These are phyloP conservation scores for Protomyces inundatus DNA, from an alignment of 1,139 yeast species.

Conservation along the genomic window DNA sequence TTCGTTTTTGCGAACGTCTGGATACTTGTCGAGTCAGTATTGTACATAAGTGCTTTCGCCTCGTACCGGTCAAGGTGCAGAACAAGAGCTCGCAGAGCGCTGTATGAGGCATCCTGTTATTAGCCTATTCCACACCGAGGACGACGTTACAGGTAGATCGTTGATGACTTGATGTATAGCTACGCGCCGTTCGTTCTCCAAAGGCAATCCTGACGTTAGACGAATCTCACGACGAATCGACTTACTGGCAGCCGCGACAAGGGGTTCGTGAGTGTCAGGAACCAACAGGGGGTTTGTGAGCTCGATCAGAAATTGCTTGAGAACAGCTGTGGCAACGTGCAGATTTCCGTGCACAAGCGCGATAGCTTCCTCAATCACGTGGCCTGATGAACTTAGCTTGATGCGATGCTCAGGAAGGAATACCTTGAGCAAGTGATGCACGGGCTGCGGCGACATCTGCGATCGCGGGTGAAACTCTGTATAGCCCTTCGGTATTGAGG, in stretches of 20 bases:
- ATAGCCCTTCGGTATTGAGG: too few species aligned
- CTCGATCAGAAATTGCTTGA: neutral
- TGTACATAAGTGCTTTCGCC: too few species aligned
- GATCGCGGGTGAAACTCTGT: too few species aligned
- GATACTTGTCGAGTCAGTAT: neutral
- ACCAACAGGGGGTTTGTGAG: neutral
- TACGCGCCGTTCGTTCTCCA: neutral
- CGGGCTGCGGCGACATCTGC: too few species aligned
- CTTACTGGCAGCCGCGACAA: neutral
- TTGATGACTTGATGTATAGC: neutral
- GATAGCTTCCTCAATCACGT: conserved; percentile 44
- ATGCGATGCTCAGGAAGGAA: too few species aligned
- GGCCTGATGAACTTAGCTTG: too few species aligned
- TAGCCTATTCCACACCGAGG: conserved; percentile 38
- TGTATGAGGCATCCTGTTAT: conserved; percentile 89
- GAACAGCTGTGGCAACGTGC: conserved; percentile 63
- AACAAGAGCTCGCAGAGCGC: conserved; percentile 74
- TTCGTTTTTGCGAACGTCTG: conserved; percentile 63
- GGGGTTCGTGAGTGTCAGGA: neutral
- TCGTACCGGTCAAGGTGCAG: conserved; percentile 65
- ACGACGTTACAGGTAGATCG: neutral
- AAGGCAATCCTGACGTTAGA: neutral
- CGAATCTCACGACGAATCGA: neutral
- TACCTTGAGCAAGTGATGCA: too few species aligned
- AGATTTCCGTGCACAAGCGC: conserved; percentile 67